A percentile compares a stretch with the other conserved stretches of the same genome.
phyloP scores from a whole-genome alignment of 208 protist species.

The Trypanosoma cruzi region DNA sequence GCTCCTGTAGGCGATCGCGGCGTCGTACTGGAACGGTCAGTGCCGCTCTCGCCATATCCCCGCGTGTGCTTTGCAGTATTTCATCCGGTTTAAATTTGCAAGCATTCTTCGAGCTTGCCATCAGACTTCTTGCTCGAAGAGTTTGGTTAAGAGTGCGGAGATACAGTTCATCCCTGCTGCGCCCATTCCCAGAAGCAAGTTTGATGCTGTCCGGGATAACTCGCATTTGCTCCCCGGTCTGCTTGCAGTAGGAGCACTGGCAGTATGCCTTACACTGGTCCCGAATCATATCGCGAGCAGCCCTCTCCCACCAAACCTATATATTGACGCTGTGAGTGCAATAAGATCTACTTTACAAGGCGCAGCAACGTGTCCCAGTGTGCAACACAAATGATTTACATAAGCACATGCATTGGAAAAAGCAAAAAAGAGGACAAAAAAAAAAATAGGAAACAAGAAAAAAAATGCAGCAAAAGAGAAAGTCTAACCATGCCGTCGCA shows the following conservation, averaged over 20 bases:
- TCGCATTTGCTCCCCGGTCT: slow-evolving; percentile 29
- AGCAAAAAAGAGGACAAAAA: too few relatives aligned
- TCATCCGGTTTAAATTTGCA: slow-evolving; percentile 79
- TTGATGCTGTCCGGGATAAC: slow-evolving; percentile 29
- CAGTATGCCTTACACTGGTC: slow-evolving; percentile 83
- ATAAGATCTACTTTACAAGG: too few relatives aligned
- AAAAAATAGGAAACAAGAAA: too few relatives aligned
- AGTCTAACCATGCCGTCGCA: too few relatives aligned
- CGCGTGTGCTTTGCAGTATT: slow-evolving; percentile 78
- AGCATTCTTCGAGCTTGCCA: slow-evolving; percentile 70
- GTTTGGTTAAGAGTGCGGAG: slow-evolving; percentile 60
- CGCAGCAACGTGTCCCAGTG: too few relatives aligned
- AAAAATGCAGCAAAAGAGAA: too few relatives aligned
- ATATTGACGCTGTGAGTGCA: neutral
- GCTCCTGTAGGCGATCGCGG: slow-evolving; percentile 87
- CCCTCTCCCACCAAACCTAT: neutral
- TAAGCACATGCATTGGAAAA: too few relatives aligned
- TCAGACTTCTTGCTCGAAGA: slow-evolving; percentile 53
- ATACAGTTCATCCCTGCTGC: slow-evolving; percentile 79
- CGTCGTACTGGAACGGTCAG: slow-evolving; percentile 77
- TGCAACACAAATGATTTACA: too few relatives aligned
- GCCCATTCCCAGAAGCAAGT: slow-evolving; percentile 32
- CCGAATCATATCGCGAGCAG: slow-evolving; percentile 44
- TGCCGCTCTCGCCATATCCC: slow-evolving; percentile 58
- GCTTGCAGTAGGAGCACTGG: slow-evolving; percentile 74